Evolutionary conservation across 768 basidiomycete genomes (phyloP).

Genomic region (Russula dissimulans): DNA sequence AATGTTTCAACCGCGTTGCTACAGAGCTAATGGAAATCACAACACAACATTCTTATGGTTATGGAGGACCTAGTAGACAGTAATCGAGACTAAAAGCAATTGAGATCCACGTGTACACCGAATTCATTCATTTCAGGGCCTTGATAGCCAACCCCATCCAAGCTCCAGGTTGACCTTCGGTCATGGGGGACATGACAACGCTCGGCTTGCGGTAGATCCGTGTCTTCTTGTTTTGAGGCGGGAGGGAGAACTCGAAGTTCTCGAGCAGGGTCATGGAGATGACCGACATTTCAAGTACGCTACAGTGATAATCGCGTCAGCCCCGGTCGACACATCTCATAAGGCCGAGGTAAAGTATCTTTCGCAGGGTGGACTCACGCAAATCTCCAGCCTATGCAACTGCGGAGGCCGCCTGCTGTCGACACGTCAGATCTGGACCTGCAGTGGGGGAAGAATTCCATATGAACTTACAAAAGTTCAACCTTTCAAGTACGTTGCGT

Average conservation of each 20-base stretch:
- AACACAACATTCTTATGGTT: no score
- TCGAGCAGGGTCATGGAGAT: slow-evolving; percentile 10
- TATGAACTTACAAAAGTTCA: slow-evolving; percentile 16
- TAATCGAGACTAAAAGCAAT: background rate
- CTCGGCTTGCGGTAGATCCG: slow-evolving; percentile 15
- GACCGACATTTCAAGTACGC: slow-evolving; percentile 12
- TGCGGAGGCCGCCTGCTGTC: slow-evolving; percentile 14
- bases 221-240: slow-evolving; percentile 9
- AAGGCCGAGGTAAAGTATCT: background rate
- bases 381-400: slow-evolving; percentile 16
- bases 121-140: slow-evolving; percentile 1
- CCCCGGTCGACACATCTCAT: background rate
- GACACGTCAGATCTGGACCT: background rate
- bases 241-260: slow-evolving; percentile 17
- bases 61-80: no score
- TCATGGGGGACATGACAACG: slow-evolving; percentile 12
- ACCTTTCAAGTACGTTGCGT: background rate
- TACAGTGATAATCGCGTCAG: background rate
- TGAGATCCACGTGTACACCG: background rate
- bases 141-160: slow-evolving; percentile 18
- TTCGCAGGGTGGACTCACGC: slow-evolving; percentile 3
- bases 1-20: no score
- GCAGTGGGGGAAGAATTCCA: background rate
- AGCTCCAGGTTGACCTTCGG: background rate
- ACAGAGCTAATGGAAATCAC: no score